Percentiles rank a stretch among this genome's conserved stretches.
Evolutionary conservation across 768 basidiomycete genomes (phyloP).

Genomic region (Russula virescens): DNA sequence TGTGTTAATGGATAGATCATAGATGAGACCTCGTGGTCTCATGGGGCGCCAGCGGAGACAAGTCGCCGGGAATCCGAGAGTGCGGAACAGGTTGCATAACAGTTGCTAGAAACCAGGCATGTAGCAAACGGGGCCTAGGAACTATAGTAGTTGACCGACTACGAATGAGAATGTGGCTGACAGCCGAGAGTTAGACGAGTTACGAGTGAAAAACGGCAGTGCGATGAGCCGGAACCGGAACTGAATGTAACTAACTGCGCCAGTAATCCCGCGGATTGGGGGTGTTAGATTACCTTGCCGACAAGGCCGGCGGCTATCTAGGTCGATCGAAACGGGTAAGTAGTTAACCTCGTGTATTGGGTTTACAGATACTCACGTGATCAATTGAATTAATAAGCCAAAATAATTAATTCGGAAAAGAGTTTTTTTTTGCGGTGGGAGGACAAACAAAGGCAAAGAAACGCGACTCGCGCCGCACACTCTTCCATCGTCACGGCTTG

Average conservation of each 20-base stretch:
- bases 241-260: not conserved
- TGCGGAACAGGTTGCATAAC: not conserved
- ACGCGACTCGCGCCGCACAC: slow-evolving; percentile 2
- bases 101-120: not conserved
- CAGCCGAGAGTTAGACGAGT: too few relatives aligned
- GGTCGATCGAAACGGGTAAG: not conserved
- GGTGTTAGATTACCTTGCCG: not conserved
- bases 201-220: not conserved
- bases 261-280: slow-evolving; percentile 9
- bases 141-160: not conserved
- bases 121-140: not conserved
- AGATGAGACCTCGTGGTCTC: not conserved
- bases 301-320: too few relatives aligned
- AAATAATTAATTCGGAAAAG: not conserved
- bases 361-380: not conserved
- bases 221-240: slow-evolving; percentile 2
- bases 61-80: not conserved
- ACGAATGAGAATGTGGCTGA: not conserved
- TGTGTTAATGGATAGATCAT: slow-evolving; percentile 2
- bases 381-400: not conserved
- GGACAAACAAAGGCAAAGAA: slow-evolving; percentile 1
- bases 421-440: not conserved
- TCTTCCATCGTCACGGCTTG: slow-evolving; percentile 5
- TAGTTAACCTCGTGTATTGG: not conserved
- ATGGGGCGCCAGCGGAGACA: slow-evolving; percentile 5